Conservation (phyloP, 352 stramenopile genomes). For the Phytopythium litorale region DNA sequence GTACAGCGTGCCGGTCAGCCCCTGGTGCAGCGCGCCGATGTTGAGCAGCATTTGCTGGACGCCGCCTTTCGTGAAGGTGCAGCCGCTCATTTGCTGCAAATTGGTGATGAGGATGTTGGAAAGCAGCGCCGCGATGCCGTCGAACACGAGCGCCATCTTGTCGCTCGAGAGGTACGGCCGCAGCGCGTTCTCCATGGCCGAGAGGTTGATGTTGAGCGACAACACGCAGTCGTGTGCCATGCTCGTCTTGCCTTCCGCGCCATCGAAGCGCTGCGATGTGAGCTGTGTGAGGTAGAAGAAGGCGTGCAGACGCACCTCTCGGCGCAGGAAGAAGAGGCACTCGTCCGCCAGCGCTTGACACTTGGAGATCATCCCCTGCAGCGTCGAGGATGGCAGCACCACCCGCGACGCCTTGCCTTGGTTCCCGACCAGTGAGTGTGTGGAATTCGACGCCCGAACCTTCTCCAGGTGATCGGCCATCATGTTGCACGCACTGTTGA, state of each 20-base stretch:
- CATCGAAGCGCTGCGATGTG: slow-evolving; percentile 55
- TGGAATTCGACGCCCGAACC: slow-evolving; percentile 17
- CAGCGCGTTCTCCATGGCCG: slow-evolving; percentile 64
- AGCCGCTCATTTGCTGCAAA: slow-evolving; percentile 56
- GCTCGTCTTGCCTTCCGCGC: slow-evolving; percentile 41
- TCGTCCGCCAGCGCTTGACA: slow-evolving; percentile 74
- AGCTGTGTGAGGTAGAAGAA: slow-evolving; percentile 81
- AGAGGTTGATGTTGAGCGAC: slow-evolving; percentile 74
- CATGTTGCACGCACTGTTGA: slow-evolving; percentile 71
- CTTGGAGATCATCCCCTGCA: slow-evolving; percentile 61
- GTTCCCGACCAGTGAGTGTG: slow-evolving; percentile 1
- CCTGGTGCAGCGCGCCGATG: slow-evolving; percentile 68
- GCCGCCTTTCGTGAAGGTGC: slow-evolving; percentile 60
- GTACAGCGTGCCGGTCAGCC: slow-evolving; percentile 65
- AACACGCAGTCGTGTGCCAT: slow-evolving; percentile 76
- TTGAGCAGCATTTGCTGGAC: slow-evolving; percentile 82
- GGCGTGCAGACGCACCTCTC: slow-evolving; percentile 69
- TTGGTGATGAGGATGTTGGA: slow-evolving; percentile 60
- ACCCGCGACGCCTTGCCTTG: not conserved
- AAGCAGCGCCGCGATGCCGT: slow-evolving; percentile 68
- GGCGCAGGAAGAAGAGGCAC: slow-evolving; percentile 74
- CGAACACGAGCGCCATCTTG: slow-evolving; percentile 73
- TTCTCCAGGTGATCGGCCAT: slow-evolving; percentile 52
- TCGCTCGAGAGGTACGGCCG: slow-evolving; percentile 66
- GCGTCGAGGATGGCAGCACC: slow-evolving; percentile 17